phyloP scores from a whole-genome alignment of 2,329 filamentous ascomycete species.

The Nothopassalora personata region DNA sequence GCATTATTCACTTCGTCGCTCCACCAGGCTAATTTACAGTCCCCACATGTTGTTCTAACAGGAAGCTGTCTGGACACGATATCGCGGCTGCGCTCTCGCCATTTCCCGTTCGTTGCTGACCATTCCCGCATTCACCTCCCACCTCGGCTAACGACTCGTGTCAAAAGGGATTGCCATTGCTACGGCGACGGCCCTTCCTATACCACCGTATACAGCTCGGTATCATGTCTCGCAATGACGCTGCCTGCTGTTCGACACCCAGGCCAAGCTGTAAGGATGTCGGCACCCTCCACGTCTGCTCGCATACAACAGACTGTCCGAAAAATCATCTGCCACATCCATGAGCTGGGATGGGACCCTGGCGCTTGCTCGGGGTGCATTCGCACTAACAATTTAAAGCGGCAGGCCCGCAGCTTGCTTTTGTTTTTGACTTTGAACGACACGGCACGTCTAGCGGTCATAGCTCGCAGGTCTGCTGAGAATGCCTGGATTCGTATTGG shows the following conservation, averaged over 20 bases:
- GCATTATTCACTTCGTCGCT: neutral
- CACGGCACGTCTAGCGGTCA: neutral
- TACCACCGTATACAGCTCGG: neutral
- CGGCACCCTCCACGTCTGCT: slow-evolving; percentile 10
- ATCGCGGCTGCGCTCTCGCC: neutral
- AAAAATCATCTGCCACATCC: slow-evolving; percentile 11
- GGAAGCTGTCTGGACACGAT: neutral
- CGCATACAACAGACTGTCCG: slow-evolving; percentile 14
- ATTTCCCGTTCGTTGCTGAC: neutral
- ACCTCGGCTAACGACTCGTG: neutral
- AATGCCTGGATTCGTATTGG: slow-evolving; percentile 11
- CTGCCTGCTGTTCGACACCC: neutral
- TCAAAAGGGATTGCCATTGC: neutral
- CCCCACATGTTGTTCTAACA: neutral
- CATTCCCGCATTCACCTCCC: neutral
- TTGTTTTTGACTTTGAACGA: neutral
- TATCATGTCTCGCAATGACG: neutral
- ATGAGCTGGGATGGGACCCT: slow-evolving; percentile 7
- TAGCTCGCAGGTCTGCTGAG: slow-evolving; percentile 5
- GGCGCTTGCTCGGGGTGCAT: slow-evolving; percentile 6
- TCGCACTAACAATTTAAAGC: slow-evolving; percentile 9
- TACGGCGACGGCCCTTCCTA: neutral
- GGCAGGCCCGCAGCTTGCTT: slow-evolving; percentile 10
- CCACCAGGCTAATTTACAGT: neutral
- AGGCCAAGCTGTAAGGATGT: slow-evolving; percentile 8